These are phyloP conservation scores for Mangifera indica DNA, from an alignment of 345 rosid genomes.

Conservation along the genomic window DNA sequence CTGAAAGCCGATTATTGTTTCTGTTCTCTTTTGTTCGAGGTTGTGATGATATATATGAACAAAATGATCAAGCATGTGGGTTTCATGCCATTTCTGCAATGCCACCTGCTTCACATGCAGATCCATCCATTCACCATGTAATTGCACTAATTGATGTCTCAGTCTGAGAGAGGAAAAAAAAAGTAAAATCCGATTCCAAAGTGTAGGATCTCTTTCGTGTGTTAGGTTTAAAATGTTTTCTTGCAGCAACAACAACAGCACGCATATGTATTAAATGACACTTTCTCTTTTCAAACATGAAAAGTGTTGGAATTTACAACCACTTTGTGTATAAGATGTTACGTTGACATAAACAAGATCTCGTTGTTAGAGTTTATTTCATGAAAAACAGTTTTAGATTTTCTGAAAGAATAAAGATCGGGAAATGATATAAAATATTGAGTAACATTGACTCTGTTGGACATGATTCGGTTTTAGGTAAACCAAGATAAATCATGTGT, in stretches of 20 bases:
- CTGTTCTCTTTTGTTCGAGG: neutral
- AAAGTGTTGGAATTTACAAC: neutral
- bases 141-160: slow-evolving; percentile 27
- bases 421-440: no score
- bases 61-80: neutral
- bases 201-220: neutral
- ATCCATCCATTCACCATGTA: slow-evolving; percentile 23
- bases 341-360: no score
- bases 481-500: slow-evolving; percentile 17
- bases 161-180: neutral
- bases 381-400: no score
- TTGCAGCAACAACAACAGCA: neutral
- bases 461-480: no score
- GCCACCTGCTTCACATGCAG: slow-evolving; percentile 25
- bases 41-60: neutral
- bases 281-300: neutral
- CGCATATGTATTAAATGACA: slow-evolving; percentile 15
- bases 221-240: neutral
- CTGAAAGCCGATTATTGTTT: neutral
- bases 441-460: no score
- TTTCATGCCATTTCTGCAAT: neutral
- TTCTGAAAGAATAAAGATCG: no score
- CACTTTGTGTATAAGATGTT: no score
- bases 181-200: neutral
- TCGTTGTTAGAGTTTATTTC: no score